phyloP scores from a whole-genome alignment of 225 moss, liverwort and hornwort genomes.

The Ulota crispa region DNA sequence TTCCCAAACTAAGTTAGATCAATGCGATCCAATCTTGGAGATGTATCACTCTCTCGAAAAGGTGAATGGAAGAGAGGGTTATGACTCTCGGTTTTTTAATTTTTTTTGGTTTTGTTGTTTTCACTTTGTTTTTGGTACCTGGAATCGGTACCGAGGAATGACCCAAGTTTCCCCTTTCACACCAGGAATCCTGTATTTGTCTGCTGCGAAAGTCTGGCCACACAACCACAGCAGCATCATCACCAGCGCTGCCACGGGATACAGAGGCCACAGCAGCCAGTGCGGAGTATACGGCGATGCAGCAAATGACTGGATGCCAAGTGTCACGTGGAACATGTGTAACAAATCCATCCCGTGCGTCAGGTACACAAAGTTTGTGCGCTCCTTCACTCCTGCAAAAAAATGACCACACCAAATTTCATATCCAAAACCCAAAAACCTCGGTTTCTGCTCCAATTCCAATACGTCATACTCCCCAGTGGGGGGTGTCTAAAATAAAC shows the following conservation, averaged over 20 bases:
- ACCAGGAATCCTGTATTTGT: conserved; percentile 52
- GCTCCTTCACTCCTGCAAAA: conserved; percentile 51
- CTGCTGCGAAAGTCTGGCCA: conserved; percentile 55
- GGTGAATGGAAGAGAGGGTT: too few relatives aligned
- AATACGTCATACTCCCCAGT: neutral
- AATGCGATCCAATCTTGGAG: too few relatives aligned
- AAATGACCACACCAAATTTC: neutral
- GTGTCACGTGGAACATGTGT: conserved; percentile 69
- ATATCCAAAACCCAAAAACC: neutral
- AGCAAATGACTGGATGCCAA: conserved; percentile 74
- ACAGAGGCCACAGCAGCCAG: conserved; percentile 81
- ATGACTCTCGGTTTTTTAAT: too few relatives aligned
- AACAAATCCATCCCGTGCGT: conserved; percentile 71
- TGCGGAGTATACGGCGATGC: conserved; percentile 59
- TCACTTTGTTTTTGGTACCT: conserved; percentile 32
- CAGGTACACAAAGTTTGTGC: conserved; percentile 65
- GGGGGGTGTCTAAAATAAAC: too few relatives aligned
- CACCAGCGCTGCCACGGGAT: conserved; percentile 51
- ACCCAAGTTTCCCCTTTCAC: conserved; percentile 65
- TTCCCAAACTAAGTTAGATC: too few relatives aligned
- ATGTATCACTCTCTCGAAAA: too few relatives aligned
- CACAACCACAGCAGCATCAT: conserved; percentile 67
- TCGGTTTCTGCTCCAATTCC: neutral
- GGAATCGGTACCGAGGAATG: conserved; percentile 76
- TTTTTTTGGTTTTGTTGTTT: too few relatives aligned